phyloP scores from a whole-genome alignment of 768 basidiomycete genomes.

The Mrakia hoshinonis region DNA sequence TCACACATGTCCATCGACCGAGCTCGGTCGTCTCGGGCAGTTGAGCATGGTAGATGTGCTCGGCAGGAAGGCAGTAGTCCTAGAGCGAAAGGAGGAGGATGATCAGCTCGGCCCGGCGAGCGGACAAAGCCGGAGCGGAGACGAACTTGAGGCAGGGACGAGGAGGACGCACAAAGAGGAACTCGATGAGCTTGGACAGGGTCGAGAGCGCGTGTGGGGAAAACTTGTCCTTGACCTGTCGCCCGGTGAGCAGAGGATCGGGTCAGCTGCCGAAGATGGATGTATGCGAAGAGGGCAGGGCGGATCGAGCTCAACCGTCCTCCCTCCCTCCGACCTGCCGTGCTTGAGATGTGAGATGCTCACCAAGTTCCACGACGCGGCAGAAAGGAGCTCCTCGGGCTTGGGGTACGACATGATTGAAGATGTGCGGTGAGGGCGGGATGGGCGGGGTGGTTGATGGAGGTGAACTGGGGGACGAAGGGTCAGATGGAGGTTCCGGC shows the following conservation, averaged over 20 bases:
- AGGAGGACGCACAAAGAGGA: slow-evolving; percentile 58
- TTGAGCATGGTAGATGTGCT: slow-evolving; percentile 67
- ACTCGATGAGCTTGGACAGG: slow-evolving; percentile 69
- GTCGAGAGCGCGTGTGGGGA: slow-evolving; percentile 80
- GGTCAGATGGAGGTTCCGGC: neutral
- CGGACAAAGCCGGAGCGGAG: neutral
- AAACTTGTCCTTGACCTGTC: slow-evolving; percentile 70
- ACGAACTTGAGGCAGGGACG: neutral
- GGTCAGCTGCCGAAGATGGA: neutral
- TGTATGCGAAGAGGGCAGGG: slow-evolving; percentile 39
- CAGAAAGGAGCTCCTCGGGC: slow-evolving; percentile 52
- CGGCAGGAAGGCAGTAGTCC: slow-evolving; percentile 81
- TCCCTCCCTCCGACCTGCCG: slow-evolving; percentile 27
- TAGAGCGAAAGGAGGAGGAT: slow-evolving; percentile 37
- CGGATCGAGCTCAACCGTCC: slow-evolving; percentile 34
- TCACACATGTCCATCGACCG: slow-evolving; percentile 72
- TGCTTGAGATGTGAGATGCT: slow-evolving; percentile 34
- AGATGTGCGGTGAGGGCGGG: neutral
- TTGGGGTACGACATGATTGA: slow-evolving; percentile 9
- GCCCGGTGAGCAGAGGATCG: neutral
- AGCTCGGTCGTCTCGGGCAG: slow-evolving; percentile 59
- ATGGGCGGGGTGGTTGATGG: neutral
- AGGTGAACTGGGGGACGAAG: neutral
- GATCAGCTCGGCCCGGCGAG: neutral
- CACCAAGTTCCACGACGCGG: slow-evolving; percentile 81